phyloP scores from a whole-genome alignment of 192 early-diverging fungal genomes.

The Phycomyces nitens region DNA sequence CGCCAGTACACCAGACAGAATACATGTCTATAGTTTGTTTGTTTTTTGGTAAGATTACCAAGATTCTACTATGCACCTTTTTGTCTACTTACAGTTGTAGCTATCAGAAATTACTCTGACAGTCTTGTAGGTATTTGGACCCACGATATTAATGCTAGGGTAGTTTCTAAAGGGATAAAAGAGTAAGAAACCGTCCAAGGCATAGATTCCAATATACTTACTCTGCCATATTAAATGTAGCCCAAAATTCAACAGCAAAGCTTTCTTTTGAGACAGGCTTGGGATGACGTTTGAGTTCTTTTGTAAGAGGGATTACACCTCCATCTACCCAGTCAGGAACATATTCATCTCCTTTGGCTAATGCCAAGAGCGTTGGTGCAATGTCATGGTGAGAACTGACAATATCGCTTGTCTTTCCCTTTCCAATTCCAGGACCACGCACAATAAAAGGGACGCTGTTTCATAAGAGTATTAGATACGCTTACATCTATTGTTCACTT shows the following conservation, averaged over 20 bases:
- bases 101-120: slow-evolving; percentile 47
- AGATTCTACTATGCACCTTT: not conserved
- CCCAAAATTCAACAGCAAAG: slow-evolving; percentile 53
- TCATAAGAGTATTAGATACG: not conserved
- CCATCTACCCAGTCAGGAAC: slow-evolving; percentile 51
- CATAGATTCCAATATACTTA: not conserved
- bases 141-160: slow-evolving; percentile 5
- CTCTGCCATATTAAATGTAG: slow-evolving; percentile 9
- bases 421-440: slow-evolving; percentile 59
- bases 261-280: slow-evolving; percentile 48
- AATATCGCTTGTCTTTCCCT: slow-evolving; percentile 36
- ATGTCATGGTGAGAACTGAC: slow-evolving; percentile 57
- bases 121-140: slow-evolving; percentile 51
- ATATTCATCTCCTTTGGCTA: slow-evolving; percentile 40
- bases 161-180: slow-evolving; percentile 25
- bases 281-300: slow-evolving; percentile 33
- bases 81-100: slow-evolving; percentile 37
- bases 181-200: not conserved
- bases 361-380: slow-evolving; percentile 56
- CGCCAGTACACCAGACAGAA: slow-evolving; percentile 54
- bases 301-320: slow-evolving; percentile 49
- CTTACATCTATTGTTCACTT: too few relatives aligned
- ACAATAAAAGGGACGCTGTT: slow-evolving; percentile 51
- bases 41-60: not conserved
- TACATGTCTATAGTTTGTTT: slow-evolving; percentile 33